These are phyloP conservation scores for Torulaspora maleeae DNA, from an alignment of 805 yeast genomes.

Conservation along the genomic window DNA sequence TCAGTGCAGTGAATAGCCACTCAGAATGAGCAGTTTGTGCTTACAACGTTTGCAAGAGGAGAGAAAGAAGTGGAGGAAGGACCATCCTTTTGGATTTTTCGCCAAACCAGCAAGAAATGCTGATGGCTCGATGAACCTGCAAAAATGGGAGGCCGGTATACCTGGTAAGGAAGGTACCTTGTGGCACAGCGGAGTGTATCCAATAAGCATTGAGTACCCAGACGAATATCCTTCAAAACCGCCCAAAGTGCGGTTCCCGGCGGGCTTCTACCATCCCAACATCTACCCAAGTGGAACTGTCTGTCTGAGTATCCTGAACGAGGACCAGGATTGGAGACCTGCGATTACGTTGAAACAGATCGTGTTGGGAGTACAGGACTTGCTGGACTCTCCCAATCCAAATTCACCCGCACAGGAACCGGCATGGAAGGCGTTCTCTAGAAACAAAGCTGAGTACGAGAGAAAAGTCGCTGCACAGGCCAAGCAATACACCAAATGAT, in stretches of 20 bases:
- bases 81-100: conserved; percentile 95
- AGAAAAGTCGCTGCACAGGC: conserved; percentile 80
- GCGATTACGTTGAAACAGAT: conserved; percentile 89
- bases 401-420: conserved; percentile 97
- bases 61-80: conserved; percentile 96
- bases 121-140: conserved; percentile 82
- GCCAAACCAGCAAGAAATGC: conserved; percentile 81
- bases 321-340: conserved; percentile 97
- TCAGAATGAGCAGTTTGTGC: conserved; percentile 52
- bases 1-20: not conserved
- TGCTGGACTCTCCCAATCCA: conserved; percentile 85
- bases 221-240: conserved; percentile 96
- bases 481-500: conserved; percentile 52
- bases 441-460: conserved; percentile 65
- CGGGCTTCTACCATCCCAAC: conserved; percentile 92
- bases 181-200: conserved; percentile 90
- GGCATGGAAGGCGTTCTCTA: conserved; percentile 83
- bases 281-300: conserved; percentile 97
- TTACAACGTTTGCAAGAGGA: conserved; percentile 87
- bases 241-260: conserved; percentile 86
- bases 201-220: conserved; percentile 76
- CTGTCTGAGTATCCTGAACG: conserved; percentile 88
- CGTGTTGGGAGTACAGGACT: conserved; percentile 86
- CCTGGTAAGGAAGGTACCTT: conserved; percentile 86
- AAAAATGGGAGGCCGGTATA: conserved; percentile 89